Conservation (phyloP, 139 green algal species). For the Asterochloris erici region DNA sequence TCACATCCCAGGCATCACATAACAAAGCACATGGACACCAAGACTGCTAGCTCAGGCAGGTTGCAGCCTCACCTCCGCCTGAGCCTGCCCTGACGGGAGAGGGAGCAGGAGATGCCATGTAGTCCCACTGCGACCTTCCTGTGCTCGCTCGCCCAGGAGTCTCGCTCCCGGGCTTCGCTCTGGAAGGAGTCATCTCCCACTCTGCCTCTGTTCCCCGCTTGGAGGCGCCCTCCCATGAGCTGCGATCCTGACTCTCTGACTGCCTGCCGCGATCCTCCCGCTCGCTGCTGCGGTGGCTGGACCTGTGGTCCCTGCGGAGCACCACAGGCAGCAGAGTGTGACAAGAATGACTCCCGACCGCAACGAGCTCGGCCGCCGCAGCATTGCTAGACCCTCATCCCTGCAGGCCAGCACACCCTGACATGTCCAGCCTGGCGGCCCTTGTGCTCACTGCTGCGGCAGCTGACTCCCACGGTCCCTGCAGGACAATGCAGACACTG, state of each 20-base stretch:
- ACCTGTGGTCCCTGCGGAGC: slow-evolving; percentile 1
- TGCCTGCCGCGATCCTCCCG: slow-evolving; percentile 6
- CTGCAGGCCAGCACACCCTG: too few relatives aligned
- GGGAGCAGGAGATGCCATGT: slow-evolving; percentile 17
- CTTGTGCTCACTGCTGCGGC: too few relatives aligned
- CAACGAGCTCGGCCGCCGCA: too few relatives aligned
- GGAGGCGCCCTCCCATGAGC: slow-evolving; percentile 36
- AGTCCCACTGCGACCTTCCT: slow-evolving; percentile 25
- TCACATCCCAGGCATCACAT: not conserved
- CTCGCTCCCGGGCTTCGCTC: not conserved
- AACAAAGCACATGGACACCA: not conserved
- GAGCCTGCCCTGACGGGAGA: slow-evolving; percentile 23
- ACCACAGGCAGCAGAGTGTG: too few relatives aligned
- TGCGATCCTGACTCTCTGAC: slow-evolving; percentile 12
- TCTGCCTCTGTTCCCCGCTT: slow-evolving; percentile 33
- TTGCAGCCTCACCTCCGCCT: not conserved
- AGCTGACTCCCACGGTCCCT: too few relatives aligned
- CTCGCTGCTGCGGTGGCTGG: not conserved
- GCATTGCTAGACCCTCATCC: too few relatives aligned
- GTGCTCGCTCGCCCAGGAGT: not conserved
- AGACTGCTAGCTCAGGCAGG: too few relatives aligned
- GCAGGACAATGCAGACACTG: too few relatives aligned
- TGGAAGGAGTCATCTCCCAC: slow-evolving; percentile 57
- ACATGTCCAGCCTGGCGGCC: too few relatives aligned
- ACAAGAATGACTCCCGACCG: too few relatives aligned